A percentile compares a stretch with the other conserved stretches of the same genome.
Evolutionary conservation across 2,329 filamentous ascomycete species (phyloP).

Genomic region (Fusarium incarnatum): DNA sequence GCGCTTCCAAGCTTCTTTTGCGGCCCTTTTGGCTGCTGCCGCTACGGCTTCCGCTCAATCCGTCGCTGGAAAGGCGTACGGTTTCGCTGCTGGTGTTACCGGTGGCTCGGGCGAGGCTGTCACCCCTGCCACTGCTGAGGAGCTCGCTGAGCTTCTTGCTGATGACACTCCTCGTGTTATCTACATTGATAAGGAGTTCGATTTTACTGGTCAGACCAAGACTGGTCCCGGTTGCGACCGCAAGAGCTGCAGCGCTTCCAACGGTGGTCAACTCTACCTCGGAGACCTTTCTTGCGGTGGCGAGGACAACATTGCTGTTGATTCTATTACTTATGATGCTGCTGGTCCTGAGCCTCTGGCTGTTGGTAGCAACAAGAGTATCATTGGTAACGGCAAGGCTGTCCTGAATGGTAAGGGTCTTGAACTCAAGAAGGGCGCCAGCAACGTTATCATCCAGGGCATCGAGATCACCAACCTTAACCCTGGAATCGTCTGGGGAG

Average conservation of each 20-base stretch:
- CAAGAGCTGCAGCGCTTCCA: constrained; percentile 45
- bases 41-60: constrained; percentile 43
- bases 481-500: constrained; percentile 49
- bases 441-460: constrained; percentile 65
- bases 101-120: constrained; percentile 60
- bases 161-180: constrained; percentile 46
- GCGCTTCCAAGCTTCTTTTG: constrained; percentile 5
- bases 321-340: constrained; percentile 46
- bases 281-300: constrained; percentile 46
- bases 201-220: constrained; percentile 44
- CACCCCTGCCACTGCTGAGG: constrained; percentile 57
- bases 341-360: constrained; percentile 40
- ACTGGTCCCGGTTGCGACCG: constrained; percentile 46
- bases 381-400: constrained; percentile 44
- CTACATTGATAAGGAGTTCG: constrained; percentile 44
- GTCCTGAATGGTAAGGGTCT: constrained; percentile 56
- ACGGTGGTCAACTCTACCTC: constrained; percentile 48
- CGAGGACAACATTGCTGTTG: constrained; percentile 39
- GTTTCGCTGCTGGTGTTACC: constrained; percentile 57
- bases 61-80: constrained; percentile 48
- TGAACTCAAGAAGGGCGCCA: constrained; percentile 55
- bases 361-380: constrained; percentile 48
- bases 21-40: not conserved
- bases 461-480: constrained; percentile 60
- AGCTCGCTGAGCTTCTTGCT: constrained; percentile 54